phyloP scores from a whole-genome alignment of 2,329 filamentous ascomycete species.

The Fusarium fracticaudum region DNA sequence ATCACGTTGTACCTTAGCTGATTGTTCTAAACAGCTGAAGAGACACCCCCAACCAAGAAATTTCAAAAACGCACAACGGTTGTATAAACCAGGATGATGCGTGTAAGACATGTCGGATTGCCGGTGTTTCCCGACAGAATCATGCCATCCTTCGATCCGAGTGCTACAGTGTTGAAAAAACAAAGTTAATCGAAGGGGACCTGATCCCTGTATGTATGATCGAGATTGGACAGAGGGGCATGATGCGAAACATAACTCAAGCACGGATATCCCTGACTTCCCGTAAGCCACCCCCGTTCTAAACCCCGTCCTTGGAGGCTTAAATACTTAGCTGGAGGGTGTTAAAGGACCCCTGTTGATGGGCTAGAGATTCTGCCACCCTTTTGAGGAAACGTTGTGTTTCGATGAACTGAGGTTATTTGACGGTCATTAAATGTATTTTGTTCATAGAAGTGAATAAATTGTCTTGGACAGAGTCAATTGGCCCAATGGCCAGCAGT shows the following conservation, averaged over 20 bases:
- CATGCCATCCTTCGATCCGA: slow-evolving; percentile 41
- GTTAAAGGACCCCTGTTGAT: slow-evolving; percentile 8
- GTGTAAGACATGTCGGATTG: slow-evolving; percentile 20
- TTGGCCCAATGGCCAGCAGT: background rate
- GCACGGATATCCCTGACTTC: slow-evolving; percentile 29
- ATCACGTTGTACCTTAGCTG: background rate
- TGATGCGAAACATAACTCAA: slow-evolving; percentile 32
- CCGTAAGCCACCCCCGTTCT: slow-evolving; percentile 6
- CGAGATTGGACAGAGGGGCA: slow-evolving; percentile 10
- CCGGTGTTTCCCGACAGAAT: slow-evolving; percentile 43
- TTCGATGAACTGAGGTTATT: slow-evolving; percentile 5
- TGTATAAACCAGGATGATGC: slow-evolving; percentile 24
- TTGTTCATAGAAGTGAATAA: background rate
- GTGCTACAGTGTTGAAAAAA: slow-evolving; percentile 19
- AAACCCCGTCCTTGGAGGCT: slow-evolving; percentile 1
- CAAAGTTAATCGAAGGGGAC: slow-evolving; percentile 23
- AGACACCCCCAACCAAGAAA: slow-evolving; percentile 8
- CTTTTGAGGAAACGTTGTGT: slow-evolving; percentile 24
- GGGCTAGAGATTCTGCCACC: slow-evolving; percentile 21
- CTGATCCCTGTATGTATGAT: slow-evolving; percentile 20
- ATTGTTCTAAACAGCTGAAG: background rate
- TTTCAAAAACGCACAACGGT: slow-evolving; percentile 4
- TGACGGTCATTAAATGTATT: background rate
- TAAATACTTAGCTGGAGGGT: background rate
- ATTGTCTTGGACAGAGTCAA: background rate